A percentile compares a stretch with the other conserved stretches of the same genome.
These are phyloP conservation scores for Lagenaria siceraria DNA, from an alignment of 306 rosid species.

Conservation along the genomic window DNA sequence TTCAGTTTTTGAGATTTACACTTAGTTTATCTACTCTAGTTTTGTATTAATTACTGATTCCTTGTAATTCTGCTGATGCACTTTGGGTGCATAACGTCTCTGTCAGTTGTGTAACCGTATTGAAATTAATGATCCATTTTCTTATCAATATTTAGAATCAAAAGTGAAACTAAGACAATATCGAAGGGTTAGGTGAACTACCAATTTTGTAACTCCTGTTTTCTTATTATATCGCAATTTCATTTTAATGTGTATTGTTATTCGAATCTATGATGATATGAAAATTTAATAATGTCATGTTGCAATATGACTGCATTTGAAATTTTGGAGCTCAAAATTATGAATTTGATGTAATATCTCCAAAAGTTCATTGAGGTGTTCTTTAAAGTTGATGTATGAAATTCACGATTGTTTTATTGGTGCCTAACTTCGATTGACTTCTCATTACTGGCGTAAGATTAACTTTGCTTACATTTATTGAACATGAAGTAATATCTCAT, in stretches of 20 bases:
- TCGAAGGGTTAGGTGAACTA: neutral
- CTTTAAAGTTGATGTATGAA: neutral
- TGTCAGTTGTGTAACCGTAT: neutral
- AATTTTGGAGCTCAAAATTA: neutral
- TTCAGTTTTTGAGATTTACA: neutral
- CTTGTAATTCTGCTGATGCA: neutral
- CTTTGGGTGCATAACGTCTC: neutral
- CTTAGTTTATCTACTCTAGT: neutral
- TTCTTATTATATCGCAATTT: neutral
- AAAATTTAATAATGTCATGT: neutral
- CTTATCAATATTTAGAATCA: neutral
- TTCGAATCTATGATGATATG: neutral
- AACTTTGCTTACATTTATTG: neutral
- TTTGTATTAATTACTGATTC: neutral
- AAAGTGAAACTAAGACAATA: neutral
- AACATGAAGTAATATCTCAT: neutral
- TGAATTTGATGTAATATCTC: neutral
- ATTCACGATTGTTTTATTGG: neutral
- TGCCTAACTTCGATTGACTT: neutral
- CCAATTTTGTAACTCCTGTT: neutral
- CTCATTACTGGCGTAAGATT: neutral
- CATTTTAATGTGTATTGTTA: neutral
- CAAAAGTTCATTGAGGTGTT: neutral
- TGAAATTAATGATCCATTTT: neutral
- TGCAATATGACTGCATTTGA: neutral